Conservation (phyloP, 805 yeast genomes). For the Saccharomycopsis guyanensis region DNA sequence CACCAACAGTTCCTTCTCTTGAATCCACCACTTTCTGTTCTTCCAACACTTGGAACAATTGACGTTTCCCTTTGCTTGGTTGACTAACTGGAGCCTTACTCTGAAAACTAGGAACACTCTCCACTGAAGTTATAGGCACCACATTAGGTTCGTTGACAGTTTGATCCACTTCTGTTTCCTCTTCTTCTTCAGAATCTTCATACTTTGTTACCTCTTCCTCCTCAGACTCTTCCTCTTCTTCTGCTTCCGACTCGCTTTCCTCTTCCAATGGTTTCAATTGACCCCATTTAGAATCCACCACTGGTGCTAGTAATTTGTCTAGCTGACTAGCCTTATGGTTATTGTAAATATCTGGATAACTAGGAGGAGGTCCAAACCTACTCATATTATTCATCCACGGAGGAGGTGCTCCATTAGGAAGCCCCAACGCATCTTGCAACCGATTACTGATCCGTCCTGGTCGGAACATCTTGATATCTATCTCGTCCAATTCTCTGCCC, state of each 20-base stretch:
- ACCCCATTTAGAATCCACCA: slow-evolving; percentile 30
- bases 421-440: slow-evolving; percentile 62
- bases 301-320: slow-evolving; percentile 22
- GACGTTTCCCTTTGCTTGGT: slow-evolving; percentile 5
- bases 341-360: slow-evolving; percentile 52
- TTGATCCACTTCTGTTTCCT: slow-evolving; percentile 12
- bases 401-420: slow-evolving; percentile 45
- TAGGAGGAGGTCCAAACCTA: slow-evolving; percentile 73
- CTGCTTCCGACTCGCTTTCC: slow-evolving; percentile 31
- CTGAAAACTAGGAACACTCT: not conserved
- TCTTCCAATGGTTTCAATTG: slow-evolving; percentile 29
- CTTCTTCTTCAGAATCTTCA: slow-evolving; percentile 18
- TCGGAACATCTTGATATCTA: slow-evolving; percentile 33
- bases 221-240: slow-evolving; percentile 32
- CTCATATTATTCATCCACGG: slow-evolving; percentile 78
- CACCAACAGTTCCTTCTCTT: slow-evolving; percentile 9
- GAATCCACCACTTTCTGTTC: slow-evolving; percentile 8
- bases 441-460: slow-evolving; percentile 67
- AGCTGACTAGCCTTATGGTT: slow-evolving; percentile 32
- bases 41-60: slow-evolving; percentile 17
- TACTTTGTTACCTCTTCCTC: slow-evolving; percentile 31
- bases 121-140: slow-evolving; percentile 3
- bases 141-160: slow-evolving; percentile 2
- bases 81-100: not conserved
- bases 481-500: slow-evolving; percentile 54